Conservation (phyloP, 1,139 yeast genomes). For the Kodamaea arcana region DNA sequence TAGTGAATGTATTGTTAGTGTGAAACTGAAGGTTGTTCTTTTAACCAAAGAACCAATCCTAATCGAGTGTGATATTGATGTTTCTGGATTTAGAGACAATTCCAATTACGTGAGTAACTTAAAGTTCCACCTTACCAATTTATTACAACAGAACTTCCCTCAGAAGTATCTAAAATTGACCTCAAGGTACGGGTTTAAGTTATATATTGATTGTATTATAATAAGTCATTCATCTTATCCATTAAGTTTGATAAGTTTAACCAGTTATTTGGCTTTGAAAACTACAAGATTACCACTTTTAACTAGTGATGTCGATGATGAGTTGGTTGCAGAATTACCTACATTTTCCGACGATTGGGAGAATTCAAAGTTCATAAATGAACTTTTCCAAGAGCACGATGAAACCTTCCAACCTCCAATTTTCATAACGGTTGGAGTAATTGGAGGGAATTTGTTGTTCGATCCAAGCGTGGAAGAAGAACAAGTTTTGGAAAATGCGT, state of each 20-base stretch:
- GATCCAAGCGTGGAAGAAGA: constrained; percentile 89
- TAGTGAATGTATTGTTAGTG: constrained; percentile 86
- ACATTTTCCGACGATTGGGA: constrained; percentile 89
- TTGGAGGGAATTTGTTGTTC: constrained; percentile 62
- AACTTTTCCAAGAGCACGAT: constrained; percentile 18
- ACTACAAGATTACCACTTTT: constrained; percentile 75
- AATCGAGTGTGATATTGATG: constrained; percentile 74
- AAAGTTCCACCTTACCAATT: constrained; percentile 45
- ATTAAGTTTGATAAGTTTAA: constrained; percentile 69
- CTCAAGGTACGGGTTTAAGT: constrained; percentile 66
- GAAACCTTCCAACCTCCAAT: constrained; percentile 64
- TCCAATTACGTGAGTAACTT: constrained; percentile 58
- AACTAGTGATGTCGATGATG: constrained; percentile 55
- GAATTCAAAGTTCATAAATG: constrained; percentile 46
- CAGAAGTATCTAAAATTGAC: constrained; percentile 55
- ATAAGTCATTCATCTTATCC: constrained; percentile 70
- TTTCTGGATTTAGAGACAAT: constrained; percentile 67
- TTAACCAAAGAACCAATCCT: constrained; percentile 40
- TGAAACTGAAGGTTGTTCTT: constrained; percentile 79
- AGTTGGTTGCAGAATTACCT: constrained; percentile 77
- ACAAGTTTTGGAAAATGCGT: constrained; percentile 79
- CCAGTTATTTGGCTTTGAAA: constrained; percentile 74
- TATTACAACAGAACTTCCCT: constrained; percentile 49
- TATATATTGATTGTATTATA: constrained; percentile 75
- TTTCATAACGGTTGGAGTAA: constrained; percentile 67